Conservation (phyloP, 2,329 filamentous ascomycete genomes). For the Calonectria hawksworthii region DNA sequence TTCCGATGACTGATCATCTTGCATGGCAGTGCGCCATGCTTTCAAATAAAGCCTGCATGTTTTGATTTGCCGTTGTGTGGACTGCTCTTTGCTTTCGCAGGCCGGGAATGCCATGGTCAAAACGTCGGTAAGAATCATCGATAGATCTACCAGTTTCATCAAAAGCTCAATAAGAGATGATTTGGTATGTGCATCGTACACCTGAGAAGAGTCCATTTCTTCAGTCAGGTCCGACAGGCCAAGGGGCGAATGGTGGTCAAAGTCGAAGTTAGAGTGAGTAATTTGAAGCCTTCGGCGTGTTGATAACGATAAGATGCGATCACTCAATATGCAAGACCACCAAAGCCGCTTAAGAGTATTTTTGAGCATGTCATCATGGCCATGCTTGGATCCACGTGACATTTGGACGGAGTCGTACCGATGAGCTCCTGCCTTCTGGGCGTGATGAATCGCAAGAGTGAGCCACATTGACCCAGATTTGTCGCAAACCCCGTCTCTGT, state of each 20-base stretch:
- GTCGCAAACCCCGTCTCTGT: not conserved
- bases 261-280: not conserved
- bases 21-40: not conserved
- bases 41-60: not conserved
- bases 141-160: not conserved
- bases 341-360: not conserved
- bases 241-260: not conserved
- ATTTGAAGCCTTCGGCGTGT: not conserved
- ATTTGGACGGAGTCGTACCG: not conserved
- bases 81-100: not conserved
- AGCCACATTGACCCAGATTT: constrained; percentile 4
- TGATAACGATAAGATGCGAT: not conserved
- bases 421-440: not conserved
- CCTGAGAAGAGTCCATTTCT: not conserved
- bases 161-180: not conserved
- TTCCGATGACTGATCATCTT: not conserved
- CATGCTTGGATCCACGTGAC: not conserved
- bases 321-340: not conserved
- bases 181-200: not conserved
- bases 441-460: not conserved
- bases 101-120: not conserved
- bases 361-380: not conserved
- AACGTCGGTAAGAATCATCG: not conserved
- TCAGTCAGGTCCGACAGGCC: not conserved
- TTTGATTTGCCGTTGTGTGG: not conserved